Evolutionary conservation across 345 rosid species (phyloP).

Genomic region (Linum trigynum): DNA sequence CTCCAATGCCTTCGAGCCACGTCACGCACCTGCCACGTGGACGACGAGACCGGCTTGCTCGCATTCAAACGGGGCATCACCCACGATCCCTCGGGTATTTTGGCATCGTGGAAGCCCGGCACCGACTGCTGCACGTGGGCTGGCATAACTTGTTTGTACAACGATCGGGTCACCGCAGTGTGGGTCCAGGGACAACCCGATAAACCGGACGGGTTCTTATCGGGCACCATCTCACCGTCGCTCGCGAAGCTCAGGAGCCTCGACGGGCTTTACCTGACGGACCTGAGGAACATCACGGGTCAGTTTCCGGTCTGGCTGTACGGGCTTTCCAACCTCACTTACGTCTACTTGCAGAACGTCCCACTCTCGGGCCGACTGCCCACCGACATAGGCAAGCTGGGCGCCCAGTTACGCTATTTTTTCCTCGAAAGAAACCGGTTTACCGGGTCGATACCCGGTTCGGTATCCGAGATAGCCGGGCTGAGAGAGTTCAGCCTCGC

Average conservation of each 20-base stretch:
- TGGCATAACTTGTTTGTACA: conserved; percentile 35
- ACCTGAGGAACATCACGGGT: conserved; percentile 55
- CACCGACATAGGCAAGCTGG: conserved; percentile 31
- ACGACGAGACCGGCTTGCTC: conserved; percentile 59
- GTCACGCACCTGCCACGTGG: conserved; percentile 46
- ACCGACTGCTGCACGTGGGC: conserved; percentile 64
- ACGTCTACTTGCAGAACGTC: conserved; percentile 52
- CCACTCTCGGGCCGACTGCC: conserved; percentile 59
- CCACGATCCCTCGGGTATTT: conserved; percentile 56
- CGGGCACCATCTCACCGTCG: conserved; percentile 60
- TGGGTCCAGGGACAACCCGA: conserved; percentile 24
- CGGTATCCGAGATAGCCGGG: conserved; percentile 37
- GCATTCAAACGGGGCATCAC: conserved; percentile 63
- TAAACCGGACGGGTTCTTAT: conserved; percentile 30
- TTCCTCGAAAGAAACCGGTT: conserved; percentile 49
- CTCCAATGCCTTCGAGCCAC: conserved; percentile 14
- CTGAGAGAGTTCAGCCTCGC: conserved; percentile 44
- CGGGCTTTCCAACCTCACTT: conserved; percentile 42
- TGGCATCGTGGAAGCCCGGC: conserved; percentile 56
- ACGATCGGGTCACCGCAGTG: conserved; percentile 39
- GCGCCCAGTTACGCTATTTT: conserved; percentile 26
- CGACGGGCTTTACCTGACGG: conserved; percentile 33
- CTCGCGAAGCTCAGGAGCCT: conserved; percentile 37
- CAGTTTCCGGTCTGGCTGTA: conserved; percentile 45
- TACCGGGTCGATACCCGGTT: conserved; percentile 50